Evolutionary conservation across 768 basidiomycete species (phyloP).

Genomic region (Leucocoprinus leucothites): DNA sequence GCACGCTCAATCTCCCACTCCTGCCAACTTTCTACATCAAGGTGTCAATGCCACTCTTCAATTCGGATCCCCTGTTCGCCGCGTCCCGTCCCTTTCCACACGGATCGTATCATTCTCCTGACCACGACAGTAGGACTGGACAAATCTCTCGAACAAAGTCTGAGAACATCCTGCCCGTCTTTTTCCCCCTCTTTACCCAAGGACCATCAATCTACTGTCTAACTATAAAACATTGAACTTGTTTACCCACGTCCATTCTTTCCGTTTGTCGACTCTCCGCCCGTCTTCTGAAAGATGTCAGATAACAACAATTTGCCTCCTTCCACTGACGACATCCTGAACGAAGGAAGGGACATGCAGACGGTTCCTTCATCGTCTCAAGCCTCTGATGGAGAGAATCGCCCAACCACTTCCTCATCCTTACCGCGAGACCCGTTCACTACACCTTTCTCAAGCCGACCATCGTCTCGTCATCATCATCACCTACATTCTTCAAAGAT

Average conservation of each 20-base stretch:
- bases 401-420: slow-evolving; percentile 22
- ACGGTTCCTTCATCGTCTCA: slow-evolving; percentile 8
- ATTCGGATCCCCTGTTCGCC: neutral
- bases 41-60: slow-evolving; percentile 5
- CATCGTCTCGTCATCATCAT: slow-evolving; percentile 27
- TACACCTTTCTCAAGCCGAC: slow-evolving; percentile 32
- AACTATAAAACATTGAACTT: slow-evolving; percentile 6
- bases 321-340: neutral
- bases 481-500: slow-evolving; percentile 22
- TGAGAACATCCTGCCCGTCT: neutral
- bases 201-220: neutral
- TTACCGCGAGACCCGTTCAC: slow-evolving; percentile 29
- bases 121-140: neutral
- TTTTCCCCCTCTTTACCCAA: neutral
- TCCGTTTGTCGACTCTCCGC: slow-evolving; percentile 5
- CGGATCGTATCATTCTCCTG: neutral
- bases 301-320: neutral
- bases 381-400: slow-evolving; percentile 15
- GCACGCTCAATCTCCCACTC: slow-evolving; percentile 10
- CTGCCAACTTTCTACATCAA: slow-evolving; percentile 7
- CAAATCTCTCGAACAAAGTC: neutral
- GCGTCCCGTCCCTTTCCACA: neutral
- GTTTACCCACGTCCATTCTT: neutral
- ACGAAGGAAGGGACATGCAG: slow-evolving; percentile 15
- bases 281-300: slow-evolving; percentile 5